These are phyloP conservation scores for Phytophthora sp. DNA, from an alignment of 352 stramenopile genomes.

Conservation along the genomic window DNA sequence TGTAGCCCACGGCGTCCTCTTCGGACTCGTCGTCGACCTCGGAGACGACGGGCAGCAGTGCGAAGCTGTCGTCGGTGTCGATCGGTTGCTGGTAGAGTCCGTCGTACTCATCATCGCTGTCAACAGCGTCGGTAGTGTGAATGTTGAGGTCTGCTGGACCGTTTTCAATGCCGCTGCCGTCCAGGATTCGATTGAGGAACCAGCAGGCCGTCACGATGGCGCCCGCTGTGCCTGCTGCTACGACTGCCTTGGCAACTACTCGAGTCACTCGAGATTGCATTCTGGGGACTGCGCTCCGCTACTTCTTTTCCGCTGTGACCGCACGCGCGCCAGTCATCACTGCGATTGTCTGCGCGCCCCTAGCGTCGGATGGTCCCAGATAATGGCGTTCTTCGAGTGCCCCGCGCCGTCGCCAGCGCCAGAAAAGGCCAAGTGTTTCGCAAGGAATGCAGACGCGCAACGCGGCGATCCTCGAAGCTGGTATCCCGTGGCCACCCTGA, in stretches of 20 bases:
- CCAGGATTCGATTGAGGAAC: conserved; percentile 28
- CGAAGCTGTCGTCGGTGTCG: conserved; percentile 14
- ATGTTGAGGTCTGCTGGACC: not conserved
- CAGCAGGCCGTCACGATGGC: conserved; percentile 23
- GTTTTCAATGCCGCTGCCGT: conserved; percentile 9
- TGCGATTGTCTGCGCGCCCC: not conserved
- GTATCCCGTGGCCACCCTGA: not conserved
- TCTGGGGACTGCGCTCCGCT: conserved; percentile 2
- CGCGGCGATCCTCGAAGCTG: conserved; percentile 2
- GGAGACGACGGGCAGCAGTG: conserved; percentile 22
- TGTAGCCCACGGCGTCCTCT: conserved; percentile 30
- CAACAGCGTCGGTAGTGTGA: not conserved
- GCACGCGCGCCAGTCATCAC: not conserved
- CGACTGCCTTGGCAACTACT: conserved; percentile 16
- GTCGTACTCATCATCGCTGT: not conserved
- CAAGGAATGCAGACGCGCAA: not conserved
- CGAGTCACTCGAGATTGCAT: conserved; percentile 33
- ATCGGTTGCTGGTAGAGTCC: not conserved
- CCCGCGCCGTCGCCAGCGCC: conserved; percentile 14
- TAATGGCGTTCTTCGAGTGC: conserved; percentile 2
- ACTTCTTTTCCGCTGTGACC: conserved; percentile 26
- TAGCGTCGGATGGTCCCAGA: conserved; percentile 12
- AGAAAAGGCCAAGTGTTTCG: no score
- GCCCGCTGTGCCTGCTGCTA: conserved; percentile 30
- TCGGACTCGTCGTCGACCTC: conserved; percentile 26